phyloP scores from a whole-genome alignment of 148 eudicot species.

The Rhododendron kiyosumense region DNA sequence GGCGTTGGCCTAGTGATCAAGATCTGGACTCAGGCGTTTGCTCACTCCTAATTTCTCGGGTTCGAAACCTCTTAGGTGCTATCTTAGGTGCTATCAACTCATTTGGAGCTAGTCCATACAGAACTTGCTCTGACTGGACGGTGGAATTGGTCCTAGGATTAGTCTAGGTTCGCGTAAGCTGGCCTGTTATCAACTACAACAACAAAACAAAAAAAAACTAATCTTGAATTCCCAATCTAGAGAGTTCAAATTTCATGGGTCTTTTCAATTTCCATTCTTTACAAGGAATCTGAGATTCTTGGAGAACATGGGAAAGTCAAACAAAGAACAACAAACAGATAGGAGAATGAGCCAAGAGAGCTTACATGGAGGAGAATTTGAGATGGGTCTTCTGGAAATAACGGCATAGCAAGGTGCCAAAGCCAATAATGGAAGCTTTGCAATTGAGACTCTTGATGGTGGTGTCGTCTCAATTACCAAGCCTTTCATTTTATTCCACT shows the following conservation, averaged over 20 bases:
- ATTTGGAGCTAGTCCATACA: no score
- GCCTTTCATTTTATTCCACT: slow-evolving; percentile 10
- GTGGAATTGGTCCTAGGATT: no score
- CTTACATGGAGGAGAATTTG: slow-evolving; percentile 15
- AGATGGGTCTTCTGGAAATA: slow-evolving; percentile 8
- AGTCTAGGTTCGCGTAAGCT: no score
- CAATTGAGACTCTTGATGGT: slow-evolving; percentile 9
- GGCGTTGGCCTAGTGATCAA: no score
- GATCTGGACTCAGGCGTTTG: no score
- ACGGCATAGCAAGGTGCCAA: slow-evolving; percentile 11
- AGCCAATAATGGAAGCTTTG: slow-evolving; percentile 19
- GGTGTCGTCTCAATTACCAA: slow-evolving; percentile 10
- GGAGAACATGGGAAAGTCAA: not conserved
- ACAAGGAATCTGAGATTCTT: not conserved
- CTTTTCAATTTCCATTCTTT: not conserved
- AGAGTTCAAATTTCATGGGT: not conserved
- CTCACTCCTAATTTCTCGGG: no score
- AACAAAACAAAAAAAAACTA: no score
- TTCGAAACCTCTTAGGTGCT: no score
- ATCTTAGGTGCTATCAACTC: no score
- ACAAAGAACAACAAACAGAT: not conserved
- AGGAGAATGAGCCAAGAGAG: not conserved
- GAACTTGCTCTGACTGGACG: no score
- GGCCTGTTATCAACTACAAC: no score
- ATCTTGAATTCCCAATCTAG: not conserved